Conservation (phyloP, 306 rosid species). For the Fragaria nilgerrensis region DNA sequence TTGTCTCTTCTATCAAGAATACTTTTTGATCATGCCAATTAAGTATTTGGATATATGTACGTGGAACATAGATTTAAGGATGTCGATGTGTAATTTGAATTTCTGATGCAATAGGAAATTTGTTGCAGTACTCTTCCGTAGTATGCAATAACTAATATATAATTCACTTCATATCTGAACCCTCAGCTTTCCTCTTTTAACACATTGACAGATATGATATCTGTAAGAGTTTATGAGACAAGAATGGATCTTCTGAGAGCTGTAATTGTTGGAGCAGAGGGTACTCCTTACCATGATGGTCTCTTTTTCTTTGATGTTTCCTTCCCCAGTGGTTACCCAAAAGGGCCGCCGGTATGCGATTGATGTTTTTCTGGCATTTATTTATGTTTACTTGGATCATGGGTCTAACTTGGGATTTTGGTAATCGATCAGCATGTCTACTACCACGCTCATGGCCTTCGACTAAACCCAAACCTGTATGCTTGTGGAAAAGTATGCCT, state of each 20-base stretch:
- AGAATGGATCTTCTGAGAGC: slow-evolving; percentile 91
- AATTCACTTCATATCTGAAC: slow-evolving; percentile 18
- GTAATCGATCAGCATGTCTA: slow-evolving; percentile 48
- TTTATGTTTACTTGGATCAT: slow-evolving; percentile 11
- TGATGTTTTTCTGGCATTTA: slow-evolving; percentile 15
- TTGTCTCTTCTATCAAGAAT: neutral
- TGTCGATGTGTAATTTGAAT: neutral
- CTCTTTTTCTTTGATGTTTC: slow-evolving; percentile 80
- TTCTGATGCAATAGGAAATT: neutral
- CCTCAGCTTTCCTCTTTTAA: slow-evolving; percentile 9
- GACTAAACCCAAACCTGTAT: slow-evolving; percentile 83
- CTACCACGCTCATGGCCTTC: slow-evolving; percentile 83
- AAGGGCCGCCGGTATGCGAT: slow-evolving; percentile 70
- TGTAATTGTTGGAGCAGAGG: slow-evolving; percentile 86
- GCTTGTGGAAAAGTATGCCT: slow-evolving; percentile 84
- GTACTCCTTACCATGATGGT: slow-evolving; percentile 95
- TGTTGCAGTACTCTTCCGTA: neutral
- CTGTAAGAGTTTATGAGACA: slow-evolving; percentile 73
- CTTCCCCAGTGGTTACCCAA: slow-evolving; percentile 73
- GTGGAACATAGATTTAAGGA: slow-evolving; percentile 13
- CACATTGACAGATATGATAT: slow-evolving; percentile 55
- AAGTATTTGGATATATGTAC: neutral
- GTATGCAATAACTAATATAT: neutral
- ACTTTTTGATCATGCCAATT: neutral
- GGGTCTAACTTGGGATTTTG: slow-evolving; percentile 25